Percentiles rank a stretch among this genome's conserved stretches.
Evolutionary conservation across 345 rosid genomes (phyloP).

Genomic region (Eucalyptus sideroxylon): DNA sequence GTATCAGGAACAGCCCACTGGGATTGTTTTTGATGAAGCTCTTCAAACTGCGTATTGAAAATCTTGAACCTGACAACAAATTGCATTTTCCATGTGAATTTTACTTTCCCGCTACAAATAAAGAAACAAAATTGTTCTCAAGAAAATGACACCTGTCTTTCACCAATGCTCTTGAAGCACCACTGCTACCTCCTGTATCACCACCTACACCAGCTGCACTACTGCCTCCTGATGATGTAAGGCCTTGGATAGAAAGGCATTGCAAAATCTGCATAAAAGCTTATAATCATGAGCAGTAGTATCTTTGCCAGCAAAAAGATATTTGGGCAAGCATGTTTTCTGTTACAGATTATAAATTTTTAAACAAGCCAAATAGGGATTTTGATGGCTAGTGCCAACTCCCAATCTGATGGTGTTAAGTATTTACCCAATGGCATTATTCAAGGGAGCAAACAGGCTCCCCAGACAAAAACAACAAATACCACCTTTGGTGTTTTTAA

Average conservation of each 20-base stretch:
- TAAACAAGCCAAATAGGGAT: neutral
- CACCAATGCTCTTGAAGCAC: slow-evolving; percentile 79
- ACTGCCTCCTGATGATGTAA: slow-evolving; percentile 94
- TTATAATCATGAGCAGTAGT: neutral
- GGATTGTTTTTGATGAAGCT: slow-evolving; percentile 94
- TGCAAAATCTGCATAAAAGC: slow-evolving; percentile 48
- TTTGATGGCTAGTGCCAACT: neutral
- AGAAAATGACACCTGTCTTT: slow-evolving; percentile 60
- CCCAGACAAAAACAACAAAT: neutral
- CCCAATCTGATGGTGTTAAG: neutral
- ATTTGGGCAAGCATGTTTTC: neutral
- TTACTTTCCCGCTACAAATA: neutral
- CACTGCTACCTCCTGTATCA: slow-evolving; percentile 79
- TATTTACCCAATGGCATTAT: neutral
- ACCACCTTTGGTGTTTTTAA: neutral
- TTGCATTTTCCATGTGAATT: neutral
- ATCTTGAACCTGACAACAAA: slow-evolving; percentile 62
- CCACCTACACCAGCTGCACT: slow-evolving; percentile 38
- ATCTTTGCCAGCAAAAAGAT: neutral
- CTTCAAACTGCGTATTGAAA: slow-evolving; percentile 89
- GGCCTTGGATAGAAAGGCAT: slow-evolving; percentile 73
- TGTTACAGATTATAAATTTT: neutral
- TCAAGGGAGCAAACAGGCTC: neutral
- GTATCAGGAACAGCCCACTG: slow-evolving; percentile 98
- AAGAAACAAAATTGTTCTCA: neutral